Conservation (phyloP, 2,329 filamentous ascomycete species). For the Colletotrichum lini region DNA sequence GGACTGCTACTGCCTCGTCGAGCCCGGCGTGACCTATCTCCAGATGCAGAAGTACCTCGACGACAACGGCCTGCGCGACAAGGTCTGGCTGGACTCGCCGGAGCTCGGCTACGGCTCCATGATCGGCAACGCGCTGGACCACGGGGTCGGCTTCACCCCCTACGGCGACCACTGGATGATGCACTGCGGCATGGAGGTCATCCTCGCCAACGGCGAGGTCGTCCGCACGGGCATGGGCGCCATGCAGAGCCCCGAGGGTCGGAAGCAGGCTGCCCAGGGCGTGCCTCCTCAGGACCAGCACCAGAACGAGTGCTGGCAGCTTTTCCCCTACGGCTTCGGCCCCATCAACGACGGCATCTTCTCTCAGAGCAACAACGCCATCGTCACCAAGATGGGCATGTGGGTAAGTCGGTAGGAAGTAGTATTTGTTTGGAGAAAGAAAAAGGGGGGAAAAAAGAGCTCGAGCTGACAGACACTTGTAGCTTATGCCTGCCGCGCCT, state of each 20-base stretch:
- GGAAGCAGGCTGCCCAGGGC: constrained; percentile 53
- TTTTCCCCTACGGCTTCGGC: constrained; percentile 57
- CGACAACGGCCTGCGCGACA: constrained; percentile 54
- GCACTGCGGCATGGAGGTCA: constrained; percentile 60
- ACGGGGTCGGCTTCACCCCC: constrained; percentile 62
- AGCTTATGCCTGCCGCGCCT: constrained; percentile 53
- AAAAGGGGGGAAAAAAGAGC: no score
- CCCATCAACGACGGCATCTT: constrained; percentile 63
- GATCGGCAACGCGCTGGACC: constrained; percentile 61
- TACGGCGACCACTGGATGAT: constrained; percentile 56
- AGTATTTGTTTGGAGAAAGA: no score
- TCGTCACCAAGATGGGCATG: constrained; percentile 69
- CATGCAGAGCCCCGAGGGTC: constrained; percentile 51
- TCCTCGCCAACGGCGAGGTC: constrained; percentile 61
- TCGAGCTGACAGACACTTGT: neutral
- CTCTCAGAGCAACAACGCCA: constrained; percentile 65
- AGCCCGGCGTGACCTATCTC: constrained; percentile 69
- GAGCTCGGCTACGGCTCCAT: constrained; percentile 60
- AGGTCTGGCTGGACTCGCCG: constrained; percentile 60
- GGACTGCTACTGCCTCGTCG: constrained; percentile 64
- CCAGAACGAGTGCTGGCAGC: constrained; percentile 50
- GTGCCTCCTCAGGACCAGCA: constrained; percentile 49
- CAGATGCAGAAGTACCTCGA: constrained; percentile 65
- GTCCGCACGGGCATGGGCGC: constrained; percentile 64
- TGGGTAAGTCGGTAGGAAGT: constrained; percentile 38